Percentiles rank a stretch among this genome's conserved stretches.
phyloP scores from a whole-genome alignment of 768 basidiomycete genomes.

The Calocera viscosa region DNA sequence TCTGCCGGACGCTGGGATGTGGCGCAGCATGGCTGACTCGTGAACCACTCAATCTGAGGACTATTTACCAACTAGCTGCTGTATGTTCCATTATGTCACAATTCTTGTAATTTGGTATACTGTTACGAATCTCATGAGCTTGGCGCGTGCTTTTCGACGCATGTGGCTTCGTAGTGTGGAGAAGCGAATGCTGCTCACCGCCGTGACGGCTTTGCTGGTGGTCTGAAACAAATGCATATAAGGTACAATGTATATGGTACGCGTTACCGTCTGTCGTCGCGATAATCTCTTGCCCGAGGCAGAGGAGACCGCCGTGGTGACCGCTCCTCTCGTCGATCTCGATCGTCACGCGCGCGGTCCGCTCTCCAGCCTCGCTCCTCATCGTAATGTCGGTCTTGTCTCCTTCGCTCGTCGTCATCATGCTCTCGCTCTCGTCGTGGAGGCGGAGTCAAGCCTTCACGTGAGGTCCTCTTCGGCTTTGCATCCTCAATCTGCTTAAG shows the following conservation, averaged over 20 bases:
- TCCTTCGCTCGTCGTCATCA: slow-evolving; percentile 8
- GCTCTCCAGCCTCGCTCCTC: neutral
- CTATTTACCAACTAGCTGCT: neutral
- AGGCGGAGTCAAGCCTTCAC: slow-evolving; percentile 1
- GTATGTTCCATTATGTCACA: slow-evolving; percentile 3
- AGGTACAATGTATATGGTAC: neutral
- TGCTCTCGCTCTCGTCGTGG: neutral
- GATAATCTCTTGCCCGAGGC: neutral
- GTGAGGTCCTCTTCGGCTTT: neutral
- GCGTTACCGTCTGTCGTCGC: neutral
- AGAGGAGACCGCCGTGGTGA: neutral
- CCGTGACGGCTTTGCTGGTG: neutral
- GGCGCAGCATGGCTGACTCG: slow-evolving; percentile 4
- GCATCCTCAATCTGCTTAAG: slow-evolving; percentile 15
- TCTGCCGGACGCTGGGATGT: slow-evolving; percentile 3
- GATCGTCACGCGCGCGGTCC: neutral
- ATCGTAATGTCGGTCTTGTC: neutral
- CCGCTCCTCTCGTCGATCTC: neutral
- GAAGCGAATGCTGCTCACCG: too few relatives aligned
- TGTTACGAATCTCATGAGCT: neutral
- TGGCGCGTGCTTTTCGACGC: too few relatives aligned
- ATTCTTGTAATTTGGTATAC: slow-evolving; percentile 5
- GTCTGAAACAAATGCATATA: neutral
- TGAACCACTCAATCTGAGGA: neutral
- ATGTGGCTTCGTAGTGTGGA: too few relatives aligned